These are phyloP conservation scores for Colletotrichum echinochloae DNA, from an alignment of 2,329 filamentous ascomycete species.

Conservation along the genomic window DNA sequence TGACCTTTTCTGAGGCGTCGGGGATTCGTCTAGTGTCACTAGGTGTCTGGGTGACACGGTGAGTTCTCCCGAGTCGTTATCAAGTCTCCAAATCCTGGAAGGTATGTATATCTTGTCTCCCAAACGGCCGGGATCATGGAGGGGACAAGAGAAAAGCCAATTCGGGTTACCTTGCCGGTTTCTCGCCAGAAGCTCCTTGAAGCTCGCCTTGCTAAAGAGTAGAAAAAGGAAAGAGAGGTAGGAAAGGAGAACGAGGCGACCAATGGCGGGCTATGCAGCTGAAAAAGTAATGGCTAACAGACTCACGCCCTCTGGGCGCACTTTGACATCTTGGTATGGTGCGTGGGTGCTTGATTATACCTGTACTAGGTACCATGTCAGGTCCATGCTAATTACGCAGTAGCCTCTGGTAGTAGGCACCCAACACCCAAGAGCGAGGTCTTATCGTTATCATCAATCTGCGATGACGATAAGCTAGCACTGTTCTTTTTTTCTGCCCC, in stretches of 20 bases:
- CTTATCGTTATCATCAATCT: neutral
- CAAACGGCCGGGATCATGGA: constrained; percentile 15
- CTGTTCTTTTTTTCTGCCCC: neutral
- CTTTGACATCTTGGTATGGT: neutral
- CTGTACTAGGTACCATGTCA: no score
- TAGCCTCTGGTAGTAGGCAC: no score
- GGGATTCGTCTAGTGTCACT: constrained; percentile 6
- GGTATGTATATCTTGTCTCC: neutral
- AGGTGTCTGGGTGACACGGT: neutral
- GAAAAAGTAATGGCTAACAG: neutral
- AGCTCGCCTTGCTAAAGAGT: neutral
- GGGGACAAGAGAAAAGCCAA: constrained; percentile 10
- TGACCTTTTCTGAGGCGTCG: constrained; percentile 21
- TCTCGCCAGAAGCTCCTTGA: neutral
- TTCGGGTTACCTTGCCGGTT: constrained; percentile 1
- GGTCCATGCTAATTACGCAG: no score
- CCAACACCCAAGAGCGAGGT: no score
- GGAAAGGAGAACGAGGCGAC: no score
- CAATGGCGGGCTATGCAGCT: neutral
- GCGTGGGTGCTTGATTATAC: no score
- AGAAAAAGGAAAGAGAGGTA: no score
- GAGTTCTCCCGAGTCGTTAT: neutral
- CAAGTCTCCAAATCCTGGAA: neutral
- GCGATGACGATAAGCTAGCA: neutral
- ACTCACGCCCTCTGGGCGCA: neutral